Percentiles rank a stretch among this genome's conserved stretches.
These are phyloP conservation scores for Hemileccinum rubropunctum DNA, from an alignment of 768 basidiomycete species.

Conservation along the genomic window DNA sequence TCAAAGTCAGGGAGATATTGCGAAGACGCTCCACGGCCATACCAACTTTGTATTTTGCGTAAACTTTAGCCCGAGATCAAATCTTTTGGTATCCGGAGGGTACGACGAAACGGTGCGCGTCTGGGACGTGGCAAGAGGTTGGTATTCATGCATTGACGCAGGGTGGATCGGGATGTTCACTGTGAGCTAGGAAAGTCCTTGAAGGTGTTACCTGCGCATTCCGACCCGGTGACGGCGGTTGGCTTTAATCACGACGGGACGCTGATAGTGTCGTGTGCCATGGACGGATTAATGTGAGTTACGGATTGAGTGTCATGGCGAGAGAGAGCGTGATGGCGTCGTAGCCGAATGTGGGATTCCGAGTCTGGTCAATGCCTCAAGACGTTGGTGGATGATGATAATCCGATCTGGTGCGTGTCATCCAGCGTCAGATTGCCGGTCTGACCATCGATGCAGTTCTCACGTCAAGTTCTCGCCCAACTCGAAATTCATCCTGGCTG, in stretches of 20 bases:
- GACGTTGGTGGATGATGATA: slow-evolving; percentile 94
- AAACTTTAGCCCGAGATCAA: slow-evolving; percentile 87
- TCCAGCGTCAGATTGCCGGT: slow-evolving; percentile 1
- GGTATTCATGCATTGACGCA: not conserved
- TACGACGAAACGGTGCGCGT: slow-evolving; percentile 95
- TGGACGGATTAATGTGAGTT: slow-evolving; percentile 94
- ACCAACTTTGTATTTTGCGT: slow-evolving; percentile 95
- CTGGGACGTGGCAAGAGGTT: slow-evolving; percentile 95
- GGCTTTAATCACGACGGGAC: slow-evolving; percentile 94
- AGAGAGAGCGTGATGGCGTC: slow-evolving; percentile 1
- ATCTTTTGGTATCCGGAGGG: slow-evolving; percentile 88
- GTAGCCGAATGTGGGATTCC: slow-evolving; percentile 95
- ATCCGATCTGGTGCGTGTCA: slow-evolving; percentile 74
- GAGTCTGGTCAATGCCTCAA: slow-evolving; percentile 97
- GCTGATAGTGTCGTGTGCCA: slow-evolving; percentile 89
- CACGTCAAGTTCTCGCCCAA: slow-evolving; percentile 92
- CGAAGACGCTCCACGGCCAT: slow-evolving; percentile 76
- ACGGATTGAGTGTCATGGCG: not conserved
- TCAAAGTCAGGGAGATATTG: slow-evolving; percentile 46
- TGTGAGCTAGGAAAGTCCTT: slow-evolving; percentile 65
- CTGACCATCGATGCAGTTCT: slow-evolving; percentile 47
- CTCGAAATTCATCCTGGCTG: slow-evolving; percentile 82
- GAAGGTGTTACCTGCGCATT: slow-evolving; percentile 90
- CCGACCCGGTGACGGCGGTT: slow-evolving; percentile 94
- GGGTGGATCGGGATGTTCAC: slow-evolving; percentile 2